Conservation (phyloP, 192 early-diverging fungal species). For the Chytriomyces sp. region DNA sequence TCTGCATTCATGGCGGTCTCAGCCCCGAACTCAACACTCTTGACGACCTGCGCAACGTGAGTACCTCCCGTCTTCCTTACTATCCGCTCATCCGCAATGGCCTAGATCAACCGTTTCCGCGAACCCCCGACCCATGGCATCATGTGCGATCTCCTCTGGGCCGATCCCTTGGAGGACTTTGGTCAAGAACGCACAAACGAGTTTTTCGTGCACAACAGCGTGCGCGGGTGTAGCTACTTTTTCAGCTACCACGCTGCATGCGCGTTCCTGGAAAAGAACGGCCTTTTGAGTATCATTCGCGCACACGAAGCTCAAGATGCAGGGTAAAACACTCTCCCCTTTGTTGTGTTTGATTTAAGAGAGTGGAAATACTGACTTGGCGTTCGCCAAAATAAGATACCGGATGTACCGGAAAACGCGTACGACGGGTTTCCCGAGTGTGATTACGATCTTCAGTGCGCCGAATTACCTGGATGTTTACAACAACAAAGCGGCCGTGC, state of each 20-base stretch:
- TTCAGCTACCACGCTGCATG: constrained; percentile 87
- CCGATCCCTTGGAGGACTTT: constrained; percentile 96
- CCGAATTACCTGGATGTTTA: constrained; percentile 98
- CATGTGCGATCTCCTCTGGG: constrained; percentile 95
- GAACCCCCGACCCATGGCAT: constrained; percentile 93
- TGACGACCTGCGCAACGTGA: constrained; percentile 76
- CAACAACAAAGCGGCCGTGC: constrained; percentile 97
- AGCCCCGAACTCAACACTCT: constrained; percentile 91
- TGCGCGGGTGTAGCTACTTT: constrained; percentile 94
- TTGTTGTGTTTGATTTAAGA: no score
- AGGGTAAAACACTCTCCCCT: constrained; percentile 56
- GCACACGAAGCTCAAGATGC: constrained; percentile 99
- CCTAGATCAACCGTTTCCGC: constrained; percentile 84
- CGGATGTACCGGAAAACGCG: constrained; percentile 96
- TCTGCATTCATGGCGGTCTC: constrained; percentile 96
- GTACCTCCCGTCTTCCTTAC: background rate
- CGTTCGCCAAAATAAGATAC: constrained; percentile 48
- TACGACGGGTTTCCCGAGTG: constrained; percentile 91
- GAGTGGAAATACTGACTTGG: no score
- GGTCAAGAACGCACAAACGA: constrained; percentile 92
- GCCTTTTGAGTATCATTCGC: constrained; percentile 90
- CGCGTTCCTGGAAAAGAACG: constrained; percentile 91
- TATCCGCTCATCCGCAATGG: background rate
- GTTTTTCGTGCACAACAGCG: constrained; percentile 89
- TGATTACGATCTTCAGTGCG: constrained; percentile 97